Evolutionary conservation across 2,329 filamentous ascomycete genomes (phyloP).

Genomic region (Fusarium bulbicola): DNA sequence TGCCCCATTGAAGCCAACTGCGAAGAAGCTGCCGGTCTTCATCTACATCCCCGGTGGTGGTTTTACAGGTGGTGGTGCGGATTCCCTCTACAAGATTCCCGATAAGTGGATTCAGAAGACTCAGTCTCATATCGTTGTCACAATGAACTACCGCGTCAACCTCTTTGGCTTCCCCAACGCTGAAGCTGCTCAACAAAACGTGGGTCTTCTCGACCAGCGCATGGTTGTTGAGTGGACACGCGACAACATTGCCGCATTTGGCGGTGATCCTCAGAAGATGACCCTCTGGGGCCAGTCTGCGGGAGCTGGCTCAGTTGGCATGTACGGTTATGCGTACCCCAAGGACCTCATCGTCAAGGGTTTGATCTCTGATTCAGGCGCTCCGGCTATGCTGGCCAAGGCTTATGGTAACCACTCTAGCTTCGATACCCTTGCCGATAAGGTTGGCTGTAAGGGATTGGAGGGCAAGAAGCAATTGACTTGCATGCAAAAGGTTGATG

Average conservation of each 20-base stretch:
- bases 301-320: conserved; percentile 12
- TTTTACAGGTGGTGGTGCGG: conserved; percentile 1
- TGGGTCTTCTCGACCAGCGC: conserved; percentile 4
- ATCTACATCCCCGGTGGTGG: conserved; percentile 16
- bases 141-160: conserved; percentile 17
- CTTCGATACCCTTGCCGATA: neutral
- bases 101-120: conserved; percentile 15
- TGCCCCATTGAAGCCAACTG: neutral
- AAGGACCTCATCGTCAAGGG: conserved; percentile 6
- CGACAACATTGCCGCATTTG: neutral
- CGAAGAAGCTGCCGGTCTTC: neutral
- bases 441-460: neutral
- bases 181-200: conserved; percentile 2
- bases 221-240: conserved; percentile 18
- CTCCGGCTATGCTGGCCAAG: conserved; percentile 2
- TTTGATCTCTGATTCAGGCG: conserved; percentile 1
- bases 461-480: neutral
- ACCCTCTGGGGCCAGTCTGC: conserved; percentile 13
- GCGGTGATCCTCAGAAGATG: neutral
- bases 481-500: conserved; percentile 12
- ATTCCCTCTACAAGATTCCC: conserved; percentile 7
- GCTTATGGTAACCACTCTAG: neutral
- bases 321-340: conserved; percentile 15
- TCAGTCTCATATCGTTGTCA: conserved; percentile 12
- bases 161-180: conserved; percentile 14